Evolutionary conservation across 225 moss, liverwort and hornwort genomes (phyloP).

Genomic region (Rhytidiadelphus loreus): DNA sequence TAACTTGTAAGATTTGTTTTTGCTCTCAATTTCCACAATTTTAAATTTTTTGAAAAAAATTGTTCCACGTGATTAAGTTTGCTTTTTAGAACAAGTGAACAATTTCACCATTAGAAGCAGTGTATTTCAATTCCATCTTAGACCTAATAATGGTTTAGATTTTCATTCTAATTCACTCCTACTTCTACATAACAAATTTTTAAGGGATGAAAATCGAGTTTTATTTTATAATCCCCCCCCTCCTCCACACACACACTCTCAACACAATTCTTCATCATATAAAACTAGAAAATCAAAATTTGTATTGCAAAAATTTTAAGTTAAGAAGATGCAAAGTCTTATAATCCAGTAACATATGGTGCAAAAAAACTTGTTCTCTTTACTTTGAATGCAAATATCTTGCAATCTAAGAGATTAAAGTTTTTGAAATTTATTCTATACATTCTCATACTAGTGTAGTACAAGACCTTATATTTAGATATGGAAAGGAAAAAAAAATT

Average conservation of each 20-base stretch:
- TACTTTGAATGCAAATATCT: too few relatives aligned
- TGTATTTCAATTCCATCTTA: neutral
- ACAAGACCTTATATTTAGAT: neutral
- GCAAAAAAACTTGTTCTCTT: too few relatives aligned
- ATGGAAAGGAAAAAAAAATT: neutral
- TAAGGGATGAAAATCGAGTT: neutral
- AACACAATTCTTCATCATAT: neutral
- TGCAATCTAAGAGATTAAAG: too few relatives aligned
- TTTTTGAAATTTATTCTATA: neutral
- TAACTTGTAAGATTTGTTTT: neutral
- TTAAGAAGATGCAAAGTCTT: too few relatives aligned
- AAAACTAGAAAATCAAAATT: neutral
- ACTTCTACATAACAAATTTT: fast-evolving
- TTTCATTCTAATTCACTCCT: neutral
- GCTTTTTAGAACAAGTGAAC: neutral
- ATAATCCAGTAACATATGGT: too few relatives aligned
- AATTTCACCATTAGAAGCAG: neutral
- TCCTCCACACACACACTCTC: too few relatives aligned
- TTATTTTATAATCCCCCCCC: neutral
- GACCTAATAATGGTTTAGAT: fast-evolving
- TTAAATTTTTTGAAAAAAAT: neutral
- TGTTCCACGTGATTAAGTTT: fast-evolving
- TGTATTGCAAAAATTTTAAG: too few relatives aligned
- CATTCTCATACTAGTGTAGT: neutral
- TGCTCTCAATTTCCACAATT: neutral